Conservation (phyloP, 257 asterid species). For the Nicotiana knightiana region DNA sequence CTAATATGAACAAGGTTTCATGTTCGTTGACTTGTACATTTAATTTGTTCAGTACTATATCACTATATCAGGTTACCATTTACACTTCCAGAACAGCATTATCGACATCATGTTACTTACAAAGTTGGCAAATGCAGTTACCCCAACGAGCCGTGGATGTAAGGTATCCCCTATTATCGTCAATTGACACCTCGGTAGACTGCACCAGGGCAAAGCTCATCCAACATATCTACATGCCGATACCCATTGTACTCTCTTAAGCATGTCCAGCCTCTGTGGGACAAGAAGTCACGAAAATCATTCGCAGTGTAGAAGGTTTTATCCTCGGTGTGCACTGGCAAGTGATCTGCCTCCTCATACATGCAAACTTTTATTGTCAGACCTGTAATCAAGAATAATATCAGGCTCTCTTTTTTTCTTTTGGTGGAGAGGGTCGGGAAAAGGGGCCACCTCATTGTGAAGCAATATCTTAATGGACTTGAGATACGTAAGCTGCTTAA, state of each 20-base stretch:
- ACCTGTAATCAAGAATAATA: conserved; percentile 30
- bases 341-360: conserved; percentile 50
- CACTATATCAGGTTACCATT: no score
- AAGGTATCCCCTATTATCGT: not conserved
- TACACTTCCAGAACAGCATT: no score
- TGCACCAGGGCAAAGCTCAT: conserved; percentile 68
- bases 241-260: conserved; percentile 60
- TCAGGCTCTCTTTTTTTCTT: not conserved
- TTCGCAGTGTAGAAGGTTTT: conserved; percentile 64
- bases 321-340: conserved; percentile 59
- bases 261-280: conserved; percentile 67
- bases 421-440: no score
- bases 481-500: no score
- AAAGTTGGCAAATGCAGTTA: no score
- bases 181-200: conserved; percentile 51
- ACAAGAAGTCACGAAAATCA: conserved; percentile 55
- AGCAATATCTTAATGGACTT: no score
- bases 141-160: not conserved
- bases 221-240: conserved; percentile 52
- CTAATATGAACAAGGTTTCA: no score
- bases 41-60: no score
- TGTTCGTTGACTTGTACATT: no score
- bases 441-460: no score
- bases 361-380: conserved; percentile 55
- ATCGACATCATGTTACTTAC: no score